Evolutionary conservation across 73 alveolate species (phyloP), one percentile per base, ranked within the genome.

Genomic region (Paramecium pentaurelia): DNA sequence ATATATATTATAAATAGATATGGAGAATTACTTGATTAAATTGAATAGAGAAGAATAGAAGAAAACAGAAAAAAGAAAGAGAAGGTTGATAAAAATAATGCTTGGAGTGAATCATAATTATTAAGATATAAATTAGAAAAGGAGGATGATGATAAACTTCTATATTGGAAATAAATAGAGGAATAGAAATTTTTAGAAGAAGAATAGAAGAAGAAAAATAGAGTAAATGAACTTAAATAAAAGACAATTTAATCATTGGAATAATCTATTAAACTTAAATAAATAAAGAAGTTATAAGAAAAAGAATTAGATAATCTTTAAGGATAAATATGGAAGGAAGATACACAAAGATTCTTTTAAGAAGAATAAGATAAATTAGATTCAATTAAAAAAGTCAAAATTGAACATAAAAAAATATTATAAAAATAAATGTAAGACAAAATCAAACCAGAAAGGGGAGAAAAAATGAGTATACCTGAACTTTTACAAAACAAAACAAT

Each of bases 1-100:
- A 20, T 20, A 3, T 34, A 4, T 3, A 4, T 18, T 54, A 54
- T 54, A 54, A 5, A 10, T 27, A 80, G 58, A 27, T 80, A 80
- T 80, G 91, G 91, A 42, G 49, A 80, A 28, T 45, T 80, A 22
- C 58, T 80, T 27, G 91, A 80, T 80, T 80, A 80, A 80, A 45
- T 80, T 9, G 91, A 80, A 27, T 36, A 80, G 16, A 80, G 73
- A 49, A 42, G 91, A 80, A 8, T 47, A n/a, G 71, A 80, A 7
- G 71, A 80, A 7, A 25, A 80, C 14, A 45, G 44, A 80, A 22
- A 45, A 25, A 80, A 49, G 58, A 42, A 42, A 22, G 91, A 80
- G 49, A 80, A 42, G 49, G 58, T 80, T 18, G 71, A 42, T 44
- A 80, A 80, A 80, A 45, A 80, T 42, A 80, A 45, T 45, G 91